Evolutionary conservation across 2,329 filamentous ascomycete genomes (phyloP).

Genomic region (Nothopassalora personata): DNA sequence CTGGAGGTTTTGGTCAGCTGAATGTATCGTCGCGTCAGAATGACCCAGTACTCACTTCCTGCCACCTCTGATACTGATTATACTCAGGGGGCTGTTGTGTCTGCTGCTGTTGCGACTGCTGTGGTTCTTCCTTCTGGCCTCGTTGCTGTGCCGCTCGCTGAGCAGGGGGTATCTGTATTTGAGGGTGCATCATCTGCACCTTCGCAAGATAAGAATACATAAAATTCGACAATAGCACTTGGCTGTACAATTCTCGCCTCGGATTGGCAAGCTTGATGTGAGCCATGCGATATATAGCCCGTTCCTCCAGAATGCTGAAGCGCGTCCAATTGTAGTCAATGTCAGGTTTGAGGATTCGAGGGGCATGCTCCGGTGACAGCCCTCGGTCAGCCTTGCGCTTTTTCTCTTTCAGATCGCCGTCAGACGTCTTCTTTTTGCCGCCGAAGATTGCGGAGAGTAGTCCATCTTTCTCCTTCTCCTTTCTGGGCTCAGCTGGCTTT

Average conservation of each 20-base stretch:
- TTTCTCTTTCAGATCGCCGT: constrained; percentile 67
- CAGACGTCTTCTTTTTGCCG: constrained; percentile 62
- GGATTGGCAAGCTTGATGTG: constrained; percentile 99
- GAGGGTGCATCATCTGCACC: constrained; percentile 97
- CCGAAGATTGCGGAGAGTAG: constrained; percentile 93
- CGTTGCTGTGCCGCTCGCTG: constrained; percentile 46
- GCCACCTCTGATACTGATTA: constrained; percentile 34
- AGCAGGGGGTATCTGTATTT: constrained; percentile 78
- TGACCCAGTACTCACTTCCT: constrained; percentile 29
- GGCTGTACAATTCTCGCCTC: constrained; percentile 81
- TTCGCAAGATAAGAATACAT: constrained; percentile 99
- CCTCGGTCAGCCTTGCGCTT: constrained; percentile 52
- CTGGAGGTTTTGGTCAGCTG: constrained; percentile 8
- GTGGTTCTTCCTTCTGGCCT: constrained; percentile 28
- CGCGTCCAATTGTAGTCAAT: constrained; percentile 94
- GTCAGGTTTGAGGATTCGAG: constrained; percentile 71
- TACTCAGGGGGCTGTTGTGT: constrained; percentile 30
- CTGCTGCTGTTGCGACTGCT: constrained; percentile 18
- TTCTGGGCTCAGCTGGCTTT: constrained; percentile 65
- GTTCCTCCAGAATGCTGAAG: constrained; percentile 90
- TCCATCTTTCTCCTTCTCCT: constrained; percentile 71
- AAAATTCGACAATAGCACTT: constrained; percentile 95
- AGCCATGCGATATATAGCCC: constrained; percentile 96
- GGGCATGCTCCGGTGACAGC: constrained; percentile 73
- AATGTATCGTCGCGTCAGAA: background rate